Base-by-base conservation (phyloP, 495 filamentous ascomycete genomes). In the Podospora conica region DNA sequence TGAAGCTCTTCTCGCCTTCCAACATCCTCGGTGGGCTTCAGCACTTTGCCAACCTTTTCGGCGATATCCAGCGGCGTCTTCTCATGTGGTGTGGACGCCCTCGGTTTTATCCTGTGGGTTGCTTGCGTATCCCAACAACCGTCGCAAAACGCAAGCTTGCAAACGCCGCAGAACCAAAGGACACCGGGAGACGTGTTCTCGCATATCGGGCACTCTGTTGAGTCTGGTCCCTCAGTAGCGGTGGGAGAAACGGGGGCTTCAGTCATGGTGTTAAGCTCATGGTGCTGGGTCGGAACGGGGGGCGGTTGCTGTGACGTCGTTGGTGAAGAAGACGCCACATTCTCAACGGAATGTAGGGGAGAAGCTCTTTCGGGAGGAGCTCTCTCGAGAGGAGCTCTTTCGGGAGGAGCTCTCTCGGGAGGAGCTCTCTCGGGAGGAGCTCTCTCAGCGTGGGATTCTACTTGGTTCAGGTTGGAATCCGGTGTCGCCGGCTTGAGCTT, bases 91-190 rank as follows among this genome's bases (percentile, higher is more conserved):
- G 33, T 53, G 3, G 59, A 9, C 20, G 29, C 33, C 11, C 48
- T 61, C 10, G 21, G 24, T 53, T 61, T 61, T 12, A 2, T 15
- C 33, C 33, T 53, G 29, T 61, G 59, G 9, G 33, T 24, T 48
- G 33, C 29, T 27, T 61, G 59, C n/a, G 10, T 27, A 11, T 53
- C 33, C 59, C 59, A 61, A n/a, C 59, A 61, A 22, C 9, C 21
- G 21, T 61, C 59, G 59, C 59, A 61, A 25, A 2, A 61, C 27
- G 59, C 33, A 22, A 61, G 29, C 29, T 61, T 53, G 33, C 59
- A 61, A 8, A 53, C 59, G 5, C 59, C 33, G 31, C 59, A 61
- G 33, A 61, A 61, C 59, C 29, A 61, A 53, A 61, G 25, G 24
- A 9, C 27, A n/a, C 18, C 4, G 12, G 10, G 58, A 24, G 24